phyloP scores from a whole-genome alignment of 768 basidiomycete genomes.

The Harrya chromipes region DNA sequence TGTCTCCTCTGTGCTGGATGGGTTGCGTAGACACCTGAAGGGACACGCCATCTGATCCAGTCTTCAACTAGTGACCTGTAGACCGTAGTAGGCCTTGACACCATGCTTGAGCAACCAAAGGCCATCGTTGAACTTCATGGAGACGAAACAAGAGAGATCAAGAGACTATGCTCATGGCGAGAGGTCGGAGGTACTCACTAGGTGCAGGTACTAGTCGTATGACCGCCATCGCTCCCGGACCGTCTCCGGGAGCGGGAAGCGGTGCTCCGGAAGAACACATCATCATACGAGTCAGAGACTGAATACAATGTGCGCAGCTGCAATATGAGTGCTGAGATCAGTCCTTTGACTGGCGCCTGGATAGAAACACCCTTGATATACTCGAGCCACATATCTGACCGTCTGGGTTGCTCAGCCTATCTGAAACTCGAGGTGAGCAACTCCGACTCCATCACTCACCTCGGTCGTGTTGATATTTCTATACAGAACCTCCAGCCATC shows the following conservation, averaged over 20 bases:
- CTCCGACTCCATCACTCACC: neutral
- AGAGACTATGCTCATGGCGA: too few species aligned
- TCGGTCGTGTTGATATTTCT: neutral
- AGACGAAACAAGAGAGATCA: neutral
- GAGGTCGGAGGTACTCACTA: too few species aligned
- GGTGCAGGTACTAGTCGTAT: neutral
- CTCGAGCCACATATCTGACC: constrained; percentile 55
- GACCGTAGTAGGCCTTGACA: constrained; percentile 55
- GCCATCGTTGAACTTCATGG: constrained; percentile 73
- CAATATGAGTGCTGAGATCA: constrained; percentile 5
- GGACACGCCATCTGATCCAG: constrained; percentile 44
- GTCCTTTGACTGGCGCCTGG: constrained; percentile 40
- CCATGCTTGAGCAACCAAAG: constrained; percentile 67
- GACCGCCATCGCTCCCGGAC: neutral
- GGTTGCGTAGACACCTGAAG: constrained; percentile 60
- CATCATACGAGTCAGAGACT: too few species aligned
- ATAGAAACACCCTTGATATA: constrained; percentile 62
- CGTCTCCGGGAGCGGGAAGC: neutral
- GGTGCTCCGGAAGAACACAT: neutral
- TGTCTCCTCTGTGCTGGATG: constrained; percentile 62
- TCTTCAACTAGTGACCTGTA: constrained; percentile 54
- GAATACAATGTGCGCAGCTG: neutral
- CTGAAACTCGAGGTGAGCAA: constrained; percentile 67
- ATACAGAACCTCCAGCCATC: constrained; percentile 67
- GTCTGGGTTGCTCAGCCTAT: constrained; percentile 51